Evolutionary conservation across 129 eudicot species (phyloP).

Genomic region (Cynara cardunculus): DNA sequence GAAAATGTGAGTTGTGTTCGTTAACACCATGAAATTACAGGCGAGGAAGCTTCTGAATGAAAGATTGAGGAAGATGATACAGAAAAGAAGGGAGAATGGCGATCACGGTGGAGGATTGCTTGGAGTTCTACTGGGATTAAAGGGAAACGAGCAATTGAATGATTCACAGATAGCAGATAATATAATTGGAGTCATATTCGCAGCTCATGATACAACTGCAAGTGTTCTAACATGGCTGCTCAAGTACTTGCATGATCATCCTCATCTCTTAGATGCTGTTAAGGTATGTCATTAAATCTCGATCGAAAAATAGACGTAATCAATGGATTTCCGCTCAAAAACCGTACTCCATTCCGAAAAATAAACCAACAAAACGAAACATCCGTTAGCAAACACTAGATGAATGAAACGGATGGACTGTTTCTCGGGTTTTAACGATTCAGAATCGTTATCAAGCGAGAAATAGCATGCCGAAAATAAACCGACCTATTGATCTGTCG

Average conservation of each 20-base stretch:
- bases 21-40: constrained; percentile 29
- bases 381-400: too few species aligned
- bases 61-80: constrained; percentile 46
- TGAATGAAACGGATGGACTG: too few species aligned
- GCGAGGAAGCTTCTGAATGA: constrained; percentile 70
- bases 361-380: too few species aligned
- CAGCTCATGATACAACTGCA: constrained; percentile 89
- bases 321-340: neutral
- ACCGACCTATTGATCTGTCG: neutral
- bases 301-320: neutral
- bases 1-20: neutral
- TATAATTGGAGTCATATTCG: constrained; percentile 75
- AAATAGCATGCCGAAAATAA: neutral
- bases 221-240: constrained; percentile 80
- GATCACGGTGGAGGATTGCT: constrained; percentile 52
- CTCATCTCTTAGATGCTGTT: constrained; percentile 47
- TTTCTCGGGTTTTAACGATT: neutral
- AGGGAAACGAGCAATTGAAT: constrained; percentile 29
- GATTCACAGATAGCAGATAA: constrained; percentile 78
- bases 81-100: constrained; percentile 42
- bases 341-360: neutral
- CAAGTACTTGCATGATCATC: constrained; percentile 67
- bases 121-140: constrained; percentile 46
- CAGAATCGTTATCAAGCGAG: neutral
- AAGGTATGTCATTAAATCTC: constrained; percentile 37